Evolutionary conservation across 352 stramenopile genomes (phyloP).

Genomic region (Phytopythium oedochilum): DNA sequence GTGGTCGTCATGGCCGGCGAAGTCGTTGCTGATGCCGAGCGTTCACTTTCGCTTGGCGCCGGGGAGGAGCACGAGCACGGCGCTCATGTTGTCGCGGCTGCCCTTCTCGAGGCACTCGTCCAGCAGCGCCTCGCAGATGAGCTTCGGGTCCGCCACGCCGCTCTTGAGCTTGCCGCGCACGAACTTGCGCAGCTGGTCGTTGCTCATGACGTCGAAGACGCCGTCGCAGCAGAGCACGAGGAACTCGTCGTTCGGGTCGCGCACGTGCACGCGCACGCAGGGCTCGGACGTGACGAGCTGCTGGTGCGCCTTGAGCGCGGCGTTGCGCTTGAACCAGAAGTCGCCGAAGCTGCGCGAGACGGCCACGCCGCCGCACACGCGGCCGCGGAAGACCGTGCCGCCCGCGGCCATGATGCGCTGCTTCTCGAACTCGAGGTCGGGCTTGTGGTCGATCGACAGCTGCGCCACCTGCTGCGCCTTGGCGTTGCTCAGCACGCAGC

Average conservation of each 20-base stretch:
- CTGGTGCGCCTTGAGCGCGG: slow-evolving; percentile 69
- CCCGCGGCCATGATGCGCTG: slow-evolving; percentile 80
- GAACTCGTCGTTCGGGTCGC: slow-evolving; percentile 86
- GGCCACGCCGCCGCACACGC: slow-evolving; percentile 79
- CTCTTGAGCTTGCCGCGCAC: slow-evolving; percentile 73
- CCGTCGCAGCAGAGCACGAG: slow-evolving; percentile 91
- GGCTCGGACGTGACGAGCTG: slow-evolving; percentile 84
- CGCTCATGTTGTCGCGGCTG: slow-evolving; percentile 87
- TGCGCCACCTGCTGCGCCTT: slow-evolving; percentile 69
- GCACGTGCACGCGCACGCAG: slow-evolving; percentile 70
- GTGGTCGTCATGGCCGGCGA: too few relatives aligned
- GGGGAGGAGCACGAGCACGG: slow-evolving; percentile 75
- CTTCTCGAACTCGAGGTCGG: slow-evolving; percentile 82
- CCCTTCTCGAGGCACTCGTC: slow-evolving; percentile 81
- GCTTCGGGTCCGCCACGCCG: slow-evolving; percentile 38
- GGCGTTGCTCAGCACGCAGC: slow-evolving; percentile 77
- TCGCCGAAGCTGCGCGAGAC: slow-evolving; percentile 86
- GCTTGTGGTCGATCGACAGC: slow-evolving; percentile 85
- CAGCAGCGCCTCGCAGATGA: slow-evolving; percentile 71
- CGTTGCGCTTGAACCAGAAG: slow-evolving; percentile 88
- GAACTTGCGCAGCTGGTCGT: slow-evolving; percentile 92
- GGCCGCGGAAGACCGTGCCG: slow-evolving; percentile 79
- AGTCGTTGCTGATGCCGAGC: neutral
- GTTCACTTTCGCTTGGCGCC: slow-evolving; percentile 10
- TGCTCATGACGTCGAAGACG: slow-evolving; percentile 94